These are phyloP conservation scores for Leccinum disarticulatum DNA, from an alignment of 768 basidiomycete species.

Conservation along the genomic window DNA sequence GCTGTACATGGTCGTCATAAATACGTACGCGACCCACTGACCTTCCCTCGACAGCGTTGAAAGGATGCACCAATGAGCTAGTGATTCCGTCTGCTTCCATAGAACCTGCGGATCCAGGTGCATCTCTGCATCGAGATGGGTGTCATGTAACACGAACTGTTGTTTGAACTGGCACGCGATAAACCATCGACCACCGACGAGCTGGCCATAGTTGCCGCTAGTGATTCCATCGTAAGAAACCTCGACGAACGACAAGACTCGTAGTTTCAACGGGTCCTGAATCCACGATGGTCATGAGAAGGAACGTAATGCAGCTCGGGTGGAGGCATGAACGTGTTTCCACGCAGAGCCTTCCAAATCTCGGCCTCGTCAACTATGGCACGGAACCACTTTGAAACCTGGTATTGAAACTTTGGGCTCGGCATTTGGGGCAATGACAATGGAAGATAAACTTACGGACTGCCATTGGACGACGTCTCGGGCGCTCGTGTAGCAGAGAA, in stretches of 20 bases:
- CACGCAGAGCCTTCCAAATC: not conserved
- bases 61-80: not conserved
- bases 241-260: not conserved
- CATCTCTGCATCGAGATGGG: not conserved
- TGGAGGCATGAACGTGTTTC: not conserved
- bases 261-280: not conserved
- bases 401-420: not conserved
- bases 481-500: too few relatives aligned
- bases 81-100: not conserved
- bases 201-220: not conserved
- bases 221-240: not conserved
- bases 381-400: slow-evolving; percentile 4
- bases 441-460: not conserved
- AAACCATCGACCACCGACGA: slow-evolving; percentile 7
- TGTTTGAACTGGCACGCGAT: not conserved
- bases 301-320: not conserved
- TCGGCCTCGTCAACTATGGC: not conserved
- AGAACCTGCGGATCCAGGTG: not conserved
- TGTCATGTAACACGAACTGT: slow-evolving; percentile 6
- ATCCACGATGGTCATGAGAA: not conserved
- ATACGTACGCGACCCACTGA: not conserved
- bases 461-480: slow-evolving; percentile 3
- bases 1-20: not conserved
- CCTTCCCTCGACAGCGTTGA: not conserved
- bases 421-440: not conserved